A percentile compares a stretch with the other conserved stretches of the same genome.
These are phyloP conservation scores for Monosporascus sp. DNA, from an alignment of 2,329 filamentous ascomycete genomes.

Conservation along the genomic window DNA sequence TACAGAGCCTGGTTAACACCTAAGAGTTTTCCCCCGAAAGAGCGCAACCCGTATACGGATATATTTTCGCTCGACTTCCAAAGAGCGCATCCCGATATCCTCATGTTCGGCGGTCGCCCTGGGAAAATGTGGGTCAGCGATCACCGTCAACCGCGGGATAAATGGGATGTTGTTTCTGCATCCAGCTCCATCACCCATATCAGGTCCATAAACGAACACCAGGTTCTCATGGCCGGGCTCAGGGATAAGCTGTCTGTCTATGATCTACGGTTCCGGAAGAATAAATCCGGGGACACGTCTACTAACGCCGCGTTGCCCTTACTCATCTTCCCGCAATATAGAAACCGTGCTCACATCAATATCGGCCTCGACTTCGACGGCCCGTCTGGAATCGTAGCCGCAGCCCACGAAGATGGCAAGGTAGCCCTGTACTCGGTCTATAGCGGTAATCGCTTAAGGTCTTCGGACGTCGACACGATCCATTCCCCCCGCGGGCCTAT, in stretches of 20 bases:
- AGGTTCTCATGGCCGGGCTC: slow-evolving; percentile 49
- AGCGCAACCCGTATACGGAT: slow-evolving; percentile 24
- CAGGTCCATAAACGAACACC: slow-evolving; percentile 41
- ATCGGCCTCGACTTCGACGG: slow-evolving; percentile 48
- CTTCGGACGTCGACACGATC: slow-evolving; percentile 13
- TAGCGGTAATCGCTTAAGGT: slow-evolving; percentile 36
- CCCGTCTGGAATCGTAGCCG: slow-evolving; percentile 45
- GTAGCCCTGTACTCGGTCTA: slow-evolving; percentile 45
- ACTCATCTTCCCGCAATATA: slow-evolving; percentile 44
- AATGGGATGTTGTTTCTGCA: slow-evolving; percentile 23
- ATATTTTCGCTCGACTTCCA: slow-evolving; percentile 48
- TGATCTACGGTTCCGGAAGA: slow-evolving; percentile 44
- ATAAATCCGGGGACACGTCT: too few relatives aligned
- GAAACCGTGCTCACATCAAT: slow-evolving; percentile 42
- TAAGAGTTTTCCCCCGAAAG: slow-evolving; percentile 11
- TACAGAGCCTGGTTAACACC: slow-evolving; percentile 30
- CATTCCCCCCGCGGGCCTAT: slow-evolving; percentile 26
- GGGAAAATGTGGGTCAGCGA: slow-evolving; percentile 42
- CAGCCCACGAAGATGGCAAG: slow-evolving; percentile 45
- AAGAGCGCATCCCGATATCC: slow-evolving; percentile 34
- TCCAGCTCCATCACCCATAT: slow-evolving; percentile 44
- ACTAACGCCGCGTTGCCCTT: slow-evolving; percentile 30
- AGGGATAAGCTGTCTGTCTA: slow-evolving; percentile 47
- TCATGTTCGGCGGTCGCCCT: slow-evolving; percentile 48
- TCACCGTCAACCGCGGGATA: slow-evolving; percentile 27